Base-by-base conservation (phyloP, 345 rosid species). In the Toxicodendron radicans region DNA sequence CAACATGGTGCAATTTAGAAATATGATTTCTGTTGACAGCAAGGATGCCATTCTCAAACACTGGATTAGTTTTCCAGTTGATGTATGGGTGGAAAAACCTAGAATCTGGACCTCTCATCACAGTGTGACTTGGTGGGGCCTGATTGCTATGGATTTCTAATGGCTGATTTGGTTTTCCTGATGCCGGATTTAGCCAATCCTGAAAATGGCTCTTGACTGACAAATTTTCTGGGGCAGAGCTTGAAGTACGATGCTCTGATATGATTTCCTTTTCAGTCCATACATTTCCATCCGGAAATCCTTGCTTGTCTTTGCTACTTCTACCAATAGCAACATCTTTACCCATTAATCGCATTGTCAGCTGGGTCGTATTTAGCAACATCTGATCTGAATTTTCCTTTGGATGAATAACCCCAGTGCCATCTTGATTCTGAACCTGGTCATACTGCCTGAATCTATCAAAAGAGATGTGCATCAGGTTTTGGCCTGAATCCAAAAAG, bases 261-360 rank as follows among this genome's bases (percentile, higher is more conserved):
- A 86, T 79, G 72, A 83, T 80, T 74, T 78, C 84, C 74, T 87
- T 86, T 14, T 81, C 82, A 0, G 76, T 83, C 87, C 86, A 80
- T 56, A 87, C 61, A 59, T 75, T 80, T 63, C 75, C 85, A 68
- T 72, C 84, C 53, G 66, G 85, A 49, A 67, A 60, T 43, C 76
- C 81, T 70, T 51, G 77, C 30, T 48, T 66, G 46, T 80, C 85
- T 57, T 76, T 62, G 68, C 75, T 79, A 70, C 83, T 79, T 79
- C 76, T 80, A 33, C 80, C 77, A 66, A 90, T 73, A 21, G 90
- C 78, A 71, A 88, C 91, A 87, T 90, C 88, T 75, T 90, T 88
- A 59, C 95, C 92, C 92, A 90, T 88, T 75, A 90, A 76, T 74
- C 92, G 79, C 92, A 90, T 84, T 54, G 87, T 90, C 76, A 85